These are phyloP conservation scores for Carex littledalei DNA, from an alignment of 176 grass and related monocot species.

Conservation along the genomic window DNA sequence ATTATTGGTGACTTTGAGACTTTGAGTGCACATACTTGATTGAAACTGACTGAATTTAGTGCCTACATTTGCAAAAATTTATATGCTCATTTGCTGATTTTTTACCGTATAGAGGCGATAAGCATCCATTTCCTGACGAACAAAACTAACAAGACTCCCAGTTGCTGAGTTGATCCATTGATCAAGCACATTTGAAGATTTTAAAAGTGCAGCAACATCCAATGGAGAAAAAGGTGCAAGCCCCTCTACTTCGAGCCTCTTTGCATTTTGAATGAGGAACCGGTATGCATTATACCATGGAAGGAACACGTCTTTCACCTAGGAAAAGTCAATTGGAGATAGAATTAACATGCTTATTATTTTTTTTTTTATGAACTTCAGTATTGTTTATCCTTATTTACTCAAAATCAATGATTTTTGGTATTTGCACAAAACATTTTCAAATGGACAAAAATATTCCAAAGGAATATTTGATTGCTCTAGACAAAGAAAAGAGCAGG, in stretches of 20 bases:
- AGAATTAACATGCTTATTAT: not conserved
- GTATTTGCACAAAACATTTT: not conserved
- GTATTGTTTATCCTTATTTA: not conserved
- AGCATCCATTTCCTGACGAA: conserved; percentile 94
- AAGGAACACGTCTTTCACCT: conserved; percentile 99
- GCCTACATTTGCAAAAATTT: not conserved
- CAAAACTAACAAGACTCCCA: conserved; percentile 93
- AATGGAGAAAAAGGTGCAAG: conserved; percentile 55
- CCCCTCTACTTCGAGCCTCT: conserved; percentile 93
- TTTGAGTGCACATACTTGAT: not conserved
- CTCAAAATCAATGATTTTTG: not conserved
- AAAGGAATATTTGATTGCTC: conserved; percentile 11
- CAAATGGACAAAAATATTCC: not conserved
- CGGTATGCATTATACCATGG: conserved; percentile 99
- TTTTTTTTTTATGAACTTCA: not conserved
- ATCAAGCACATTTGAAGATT: conserved; percentile 90
- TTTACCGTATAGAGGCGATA: conserved; percentile 91
- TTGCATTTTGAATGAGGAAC: conserved; percentile 96
- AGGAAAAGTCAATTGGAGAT: conserved; percentile 8
- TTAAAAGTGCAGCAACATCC: conserved; percentile 47
- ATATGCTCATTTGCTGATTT: not conserved
- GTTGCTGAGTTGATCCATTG: conserved; percentile 99
- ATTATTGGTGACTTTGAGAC: not conserved
- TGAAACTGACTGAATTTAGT: not conserved
- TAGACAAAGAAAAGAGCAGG: conserved; percentile 19